A percentile compares a stretch with the other conserved stretches of the same genome.
phyloP scores from a whole-genome alignment of 495 filamentous ascomycete genomes.

The Usnea hakonensis region DNA sequence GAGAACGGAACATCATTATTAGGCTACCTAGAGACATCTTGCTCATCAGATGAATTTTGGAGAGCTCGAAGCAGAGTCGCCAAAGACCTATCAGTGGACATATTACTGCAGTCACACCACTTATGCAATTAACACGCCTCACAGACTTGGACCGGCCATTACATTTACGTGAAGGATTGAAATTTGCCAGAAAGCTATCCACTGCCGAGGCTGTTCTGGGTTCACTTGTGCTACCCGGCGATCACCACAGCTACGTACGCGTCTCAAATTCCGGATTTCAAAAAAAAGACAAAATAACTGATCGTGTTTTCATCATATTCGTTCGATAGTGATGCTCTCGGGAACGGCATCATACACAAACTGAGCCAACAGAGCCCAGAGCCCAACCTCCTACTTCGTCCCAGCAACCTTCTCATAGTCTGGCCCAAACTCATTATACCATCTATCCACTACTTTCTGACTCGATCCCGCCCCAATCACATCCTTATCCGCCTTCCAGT shows the following conservation, averaged over 20 bases:
- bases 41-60: conserved; percentile 38
- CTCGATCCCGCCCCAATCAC: conserved; percentile 33
- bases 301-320: too few species aligned
- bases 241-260: not conserved
- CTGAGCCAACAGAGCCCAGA: not conserved
- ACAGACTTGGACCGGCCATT: not conserved
- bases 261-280: too few species aligned
- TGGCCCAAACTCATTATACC: conserved; percentile 33
- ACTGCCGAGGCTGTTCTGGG: not conserved
- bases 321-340: not conserved
- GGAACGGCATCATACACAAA: not conserved
- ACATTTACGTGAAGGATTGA: not conserved
- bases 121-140: not conserved
- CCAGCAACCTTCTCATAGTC: conserved; percentile 21
- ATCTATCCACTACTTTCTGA: conserved; percentile 29
- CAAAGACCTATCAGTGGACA: conserved; percentile 38
- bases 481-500: conserved; percentile 35
- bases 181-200: not conserved
- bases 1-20: not conserved
- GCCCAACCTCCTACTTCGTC: not conserved
- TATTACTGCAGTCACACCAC: not conserved
- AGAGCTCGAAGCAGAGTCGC: conserved; percentile 47
- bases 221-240: not conserved
- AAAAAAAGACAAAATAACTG: too few species aligned
- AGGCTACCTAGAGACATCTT: conserved; percentile 49